A percentile compares a stretch with the other conserved stretches of the same genome.
Evolutionary conservation across 2,329 filamentous ascomycete genomes (phyloP).

Genomic region (Claviceps sp.): DNA sequence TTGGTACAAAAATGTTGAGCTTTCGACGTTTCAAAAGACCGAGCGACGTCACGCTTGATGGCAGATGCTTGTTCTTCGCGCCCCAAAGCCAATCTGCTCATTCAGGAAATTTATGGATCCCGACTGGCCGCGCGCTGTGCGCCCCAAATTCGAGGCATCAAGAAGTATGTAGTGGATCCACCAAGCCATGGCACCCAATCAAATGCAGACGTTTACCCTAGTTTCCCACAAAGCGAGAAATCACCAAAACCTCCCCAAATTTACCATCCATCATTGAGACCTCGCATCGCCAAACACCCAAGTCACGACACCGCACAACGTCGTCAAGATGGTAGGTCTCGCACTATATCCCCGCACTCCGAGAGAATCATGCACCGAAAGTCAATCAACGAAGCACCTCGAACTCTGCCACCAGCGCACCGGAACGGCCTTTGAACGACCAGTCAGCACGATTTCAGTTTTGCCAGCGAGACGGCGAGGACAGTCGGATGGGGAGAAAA

Average conservation of each 20-base stretch:
- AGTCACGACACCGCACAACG: conserved; percentile 28
- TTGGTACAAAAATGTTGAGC: no score
- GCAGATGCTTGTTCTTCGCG: neutral
- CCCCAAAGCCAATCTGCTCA: neutral
- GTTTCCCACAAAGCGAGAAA: conserved; percentile 31
- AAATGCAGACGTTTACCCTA: conserved; percentile 24
- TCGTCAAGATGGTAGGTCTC: conserved; percentile 36
- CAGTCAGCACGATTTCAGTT: neutral
- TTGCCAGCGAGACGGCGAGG: neutral
- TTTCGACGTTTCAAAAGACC: no score
- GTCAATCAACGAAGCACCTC: conserved; percentile 1
- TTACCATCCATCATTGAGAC: conserved; percentile 19
- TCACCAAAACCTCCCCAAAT: conserved; percentile 29
- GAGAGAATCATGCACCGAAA: neutral
- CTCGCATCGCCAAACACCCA: conserved; percentile 29
- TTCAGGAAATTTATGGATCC: neutral
- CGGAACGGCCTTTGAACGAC: conserved; percentile 15
- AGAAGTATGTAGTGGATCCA: neutral
- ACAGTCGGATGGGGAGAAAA: neutral
- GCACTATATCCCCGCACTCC: conserved; percentile 8
- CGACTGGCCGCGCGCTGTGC: neutral
- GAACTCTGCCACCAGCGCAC: conserved; percentile 13
- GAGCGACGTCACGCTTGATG: neutral
- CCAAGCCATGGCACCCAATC: conserved; percentile 18
- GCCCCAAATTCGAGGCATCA: conserved; percentile 5